These are phyloP conservation scores for Friedmanniomyces endolithicus DNA, from an alignment of 495 filamentous ascomycete species.

Conservation along the genomic window DNA sequence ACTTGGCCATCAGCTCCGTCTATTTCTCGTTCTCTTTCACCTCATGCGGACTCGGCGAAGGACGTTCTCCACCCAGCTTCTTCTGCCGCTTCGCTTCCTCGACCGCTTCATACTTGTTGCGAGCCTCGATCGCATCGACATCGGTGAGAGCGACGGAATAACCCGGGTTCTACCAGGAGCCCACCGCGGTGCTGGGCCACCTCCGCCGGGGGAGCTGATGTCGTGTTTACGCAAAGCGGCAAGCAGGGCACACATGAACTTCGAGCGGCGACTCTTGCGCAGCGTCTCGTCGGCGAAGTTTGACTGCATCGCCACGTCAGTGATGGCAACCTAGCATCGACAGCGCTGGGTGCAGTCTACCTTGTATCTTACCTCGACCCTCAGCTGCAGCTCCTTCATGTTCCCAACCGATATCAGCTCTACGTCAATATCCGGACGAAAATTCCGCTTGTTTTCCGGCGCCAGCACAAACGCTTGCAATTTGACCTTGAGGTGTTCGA, in stretches of 20 bases:
- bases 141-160: no score
- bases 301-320: no score
- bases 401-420: slow-evolving; percentile 67
- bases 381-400: slow-evolving; percentile 76
- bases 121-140: no score
- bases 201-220: slow-evolving; percentile 70
- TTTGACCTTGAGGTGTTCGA: slow-evolving; percentile 67
- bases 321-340: no score
- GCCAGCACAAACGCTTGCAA: slow-evolving; percentile 73
- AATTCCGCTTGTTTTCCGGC: slow-evolving; percentile 81
- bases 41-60: no score
- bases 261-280: slow-evolving; percentile 70
- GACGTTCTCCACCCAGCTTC: no score
- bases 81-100: no score
- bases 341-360: slow-evolving; percentile 72
- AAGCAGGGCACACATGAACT: slow-evolving; percentile 92
- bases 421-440: slow-evolving; percentile 70
- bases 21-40: no score
- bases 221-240: slow-evolving; percentile 74
- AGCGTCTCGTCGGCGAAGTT: slow-evolving; percentile 83
- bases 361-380: slow-evolving; percentile 78
- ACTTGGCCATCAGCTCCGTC: no score
- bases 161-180: no score
- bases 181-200: no score
- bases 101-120: no score